A percentile compares a stretch with the other conserved stretches of the same genome.
These are phyloP conservation scores for Alternaria sp. DNA, from an alignment of 2,329 filamentous ascomycete species.

Conservation along the genomic window DNA sequence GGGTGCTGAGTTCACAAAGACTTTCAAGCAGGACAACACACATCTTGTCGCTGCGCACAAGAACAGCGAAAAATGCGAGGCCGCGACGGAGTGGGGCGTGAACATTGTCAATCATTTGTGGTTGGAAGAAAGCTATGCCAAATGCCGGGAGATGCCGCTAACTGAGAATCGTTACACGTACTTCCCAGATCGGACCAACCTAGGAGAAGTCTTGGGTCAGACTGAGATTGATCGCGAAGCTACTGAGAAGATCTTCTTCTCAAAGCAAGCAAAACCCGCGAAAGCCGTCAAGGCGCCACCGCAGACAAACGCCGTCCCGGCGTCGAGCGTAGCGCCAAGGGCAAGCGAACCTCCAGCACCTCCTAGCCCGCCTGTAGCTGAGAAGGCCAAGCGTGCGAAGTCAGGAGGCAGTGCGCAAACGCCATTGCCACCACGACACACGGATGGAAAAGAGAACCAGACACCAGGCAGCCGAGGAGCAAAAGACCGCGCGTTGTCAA, in stretches of 20 bases:
- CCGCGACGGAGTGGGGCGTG: constrained; percentile 91
- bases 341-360: constrained; percentile 23
- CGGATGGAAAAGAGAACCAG: constrained; percentile 78
- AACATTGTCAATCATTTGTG: constrained; percentile 93
- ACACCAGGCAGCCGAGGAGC: constrained; percentile 87
- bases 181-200: constrained; percentile 88
- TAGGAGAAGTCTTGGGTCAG: constrained; percentile 91
- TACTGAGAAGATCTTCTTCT: constrained; percentile 73
- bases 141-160: constrained; percentile 77
- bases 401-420: constrained; percentile 56
- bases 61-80: constrained; percentile 90
- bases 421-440: constrained; percentile 56
- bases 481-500: constrained; percentile 82
- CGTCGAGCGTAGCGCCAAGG: constrained; percentile 30
- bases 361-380: constrained; percentile 27
- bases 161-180: constrained; percentile 80
- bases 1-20: constrained; percentile 91
- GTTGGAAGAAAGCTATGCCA: constrained; percentile 96
- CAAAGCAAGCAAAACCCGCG: constrained; percentile 36
- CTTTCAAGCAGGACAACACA: constrained; percentile 93
- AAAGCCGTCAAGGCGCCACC: constrained; percentile 34
- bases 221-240: constrained; percentile 79
- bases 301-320: constrained; percentile 29
- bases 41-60: constrained; percentile 92
- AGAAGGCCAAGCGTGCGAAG: constrained; percentile 41